phyloP scores from a whole-genome alignment of 345 rosid genomes.

The Brassica napus region DNA sequence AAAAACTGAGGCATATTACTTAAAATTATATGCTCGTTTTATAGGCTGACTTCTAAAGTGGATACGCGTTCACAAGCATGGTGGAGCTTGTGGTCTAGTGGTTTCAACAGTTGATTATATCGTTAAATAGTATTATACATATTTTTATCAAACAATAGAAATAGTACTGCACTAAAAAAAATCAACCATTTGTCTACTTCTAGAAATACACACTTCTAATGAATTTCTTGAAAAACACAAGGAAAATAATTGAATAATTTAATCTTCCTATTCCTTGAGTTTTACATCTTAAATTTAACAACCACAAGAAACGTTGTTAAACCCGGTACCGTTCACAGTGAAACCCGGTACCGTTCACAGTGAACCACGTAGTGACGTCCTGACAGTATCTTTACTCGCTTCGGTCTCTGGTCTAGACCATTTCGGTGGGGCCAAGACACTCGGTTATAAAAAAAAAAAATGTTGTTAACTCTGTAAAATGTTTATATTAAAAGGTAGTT shows the following conservation, averaged over 20 bases:
- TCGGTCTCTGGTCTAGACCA: no score
- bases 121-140: background rate
- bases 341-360: no score
- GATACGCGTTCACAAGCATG: constrained; percentile 9
- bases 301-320: no score
- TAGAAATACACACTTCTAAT: background rate
- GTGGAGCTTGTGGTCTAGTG: constrained; percentile 8
- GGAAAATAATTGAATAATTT: background rate
- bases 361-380: no score
- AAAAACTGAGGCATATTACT: background rate
- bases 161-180: background rate
- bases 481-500: no score
- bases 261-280: no score
- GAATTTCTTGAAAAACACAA: background rate
- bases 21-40: background rate
- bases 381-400: no score
- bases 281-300: no score
- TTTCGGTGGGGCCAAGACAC: no score
- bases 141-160: background rate
- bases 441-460: no score
- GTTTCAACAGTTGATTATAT: background rate
- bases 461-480: no score
- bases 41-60: constrained; percentile 17
- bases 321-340: no score
- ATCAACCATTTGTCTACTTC: background rate